Conservation (phyloP, 1,139 yeast genomes). For the Kodamaea anthophila region DNA sequence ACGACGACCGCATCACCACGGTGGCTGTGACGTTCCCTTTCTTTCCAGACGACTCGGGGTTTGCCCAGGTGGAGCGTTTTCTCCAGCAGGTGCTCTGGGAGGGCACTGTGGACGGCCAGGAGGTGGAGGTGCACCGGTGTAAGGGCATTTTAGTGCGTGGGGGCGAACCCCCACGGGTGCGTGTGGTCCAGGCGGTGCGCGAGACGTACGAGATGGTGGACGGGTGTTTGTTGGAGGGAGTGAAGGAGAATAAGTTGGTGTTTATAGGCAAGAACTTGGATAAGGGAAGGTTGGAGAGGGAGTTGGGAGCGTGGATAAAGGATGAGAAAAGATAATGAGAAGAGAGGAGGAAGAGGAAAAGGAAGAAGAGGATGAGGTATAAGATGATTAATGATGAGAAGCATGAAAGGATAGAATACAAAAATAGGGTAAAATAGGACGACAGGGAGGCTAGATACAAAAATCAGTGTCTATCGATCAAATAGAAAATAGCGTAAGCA, state of each 20-base stretch:
- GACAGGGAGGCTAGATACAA: no score
- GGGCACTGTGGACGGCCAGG: slow-evolving; percentile 31
- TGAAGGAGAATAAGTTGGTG: slow-evolving; percentile 53
- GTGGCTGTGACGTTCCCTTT: slow-evolving; percentile 49
- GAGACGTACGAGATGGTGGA: slow-evolving; percentile 80
- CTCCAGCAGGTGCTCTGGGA: slow-evolving; percentile 72
- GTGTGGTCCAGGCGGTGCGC: slow-evolving; percentile 88
- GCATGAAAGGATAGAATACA: no score
- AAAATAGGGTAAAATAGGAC: no score
- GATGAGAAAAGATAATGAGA: no score
- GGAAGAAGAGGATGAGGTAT: no score
- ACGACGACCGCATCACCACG: slow-evolving; percentile 57
- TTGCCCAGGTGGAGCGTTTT: slow-evolving; percentile 48
- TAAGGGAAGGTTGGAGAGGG: slow-evolving; percentile 22
- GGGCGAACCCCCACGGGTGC: slow-evolving; percentile 26
- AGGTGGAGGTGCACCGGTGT: slow-evolving; percentile 68
- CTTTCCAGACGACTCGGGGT: slow-evolving; percentile 23
- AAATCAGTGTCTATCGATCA: no score
- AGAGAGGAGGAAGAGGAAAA: no score
- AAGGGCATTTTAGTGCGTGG: slow-evolving; percentile 63
- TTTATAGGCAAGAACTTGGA: slow-evolving; percentile 70
- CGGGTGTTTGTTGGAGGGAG: slow-evolving; percentile 32
- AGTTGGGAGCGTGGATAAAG: no score
- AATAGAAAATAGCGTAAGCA: no score
- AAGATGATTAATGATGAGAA: no score